Base-by-base conservation (phyloP, 331 rosid genomes). In the Ulmus americana region DNA sequence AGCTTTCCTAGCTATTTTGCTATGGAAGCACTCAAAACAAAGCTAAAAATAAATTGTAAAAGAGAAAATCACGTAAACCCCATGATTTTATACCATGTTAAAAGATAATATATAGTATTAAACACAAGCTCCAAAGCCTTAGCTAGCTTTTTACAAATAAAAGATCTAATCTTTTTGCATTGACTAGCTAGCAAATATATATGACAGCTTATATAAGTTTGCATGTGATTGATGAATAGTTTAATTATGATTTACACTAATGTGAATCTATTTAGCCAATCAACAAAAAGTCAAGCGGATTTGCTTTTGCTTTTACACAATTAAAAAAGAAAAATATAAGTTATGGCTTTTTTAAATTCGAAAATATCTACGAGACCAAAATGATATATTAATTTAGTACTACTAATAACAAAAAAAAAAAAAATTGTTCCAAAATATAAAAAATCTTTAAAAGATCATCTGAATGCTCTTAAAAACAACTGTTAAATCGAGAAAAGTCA, bases 171-270 rank as follows among this genome's bases (percentile, higher is more conserved):
- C 39, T 75, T 43, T 28, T 70, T 59, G 56, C n/a, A 4, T 42
- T 15, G 46, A 41, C 49, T 12, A 63, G 46, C 44, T 18, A 41
- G 6, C 10, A 49, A 22, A 42, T 60, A 64, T 14, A 69, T 69
- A 55, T 67, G 57, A 61, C 59, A 51, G 59, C 49, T n/a, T 51
- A 61, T 15, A 14, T 62, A 56, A 73, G 41, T 45, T 56, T 46
- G 81, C 82, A 83, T 81, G 83, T 80, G 88, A 81, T 63, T 54
- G 48, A 64, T 67, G 53, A 67, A 73, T 83, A 75, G 44, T 86
- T 80, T 68, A 79, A 60, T 60, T 62, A 64, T 20, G 74, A 52
- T 75, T 65, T 66, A 75, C 72, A 67, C 52, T 53, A 5, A 65
- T 77, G 60, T 77, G 55, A 85, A 85, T 78, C 84, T 63, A 35